Evolutionary conservation across 2,329 filamentous ascomycete species (phyloP).

Genomic region (Colletotrichum sp.): DNA sequence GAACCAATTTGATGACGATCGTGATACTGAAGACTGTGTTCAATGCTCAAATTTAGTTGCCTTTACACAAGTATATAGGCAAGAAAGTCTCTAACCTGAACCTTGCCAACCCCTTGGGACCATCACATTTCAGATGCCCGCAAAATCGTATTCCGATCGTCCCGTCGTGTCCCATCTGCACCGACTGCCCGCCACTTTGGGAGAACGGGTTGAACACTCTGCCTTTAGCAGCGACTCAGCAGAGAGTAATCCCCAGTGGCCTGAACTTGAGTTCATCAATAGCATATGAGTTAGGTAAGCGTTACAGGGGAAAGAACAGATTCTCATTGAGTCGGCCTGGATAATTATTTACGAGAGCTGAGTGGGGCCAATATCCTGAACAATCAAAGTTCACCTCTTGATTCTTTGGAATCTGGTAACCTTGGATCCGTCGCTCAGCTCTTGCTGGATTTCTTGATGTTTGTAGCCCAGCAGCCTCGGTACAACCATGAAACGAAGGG

Average conservation of each 20-base stretch:
- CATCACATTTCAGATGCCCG: neutral
- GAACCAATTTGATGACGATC: neutral
- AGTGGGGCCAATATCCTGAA: neutral
- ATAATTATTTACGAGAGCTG: neutral
- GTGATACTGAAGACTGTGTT: neutral
- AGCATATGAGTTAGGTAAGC: neutral
- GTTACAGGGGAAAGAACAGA: neutral
- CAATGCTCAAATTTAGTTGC: neutral
- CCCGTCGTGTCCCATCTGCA: neutral
- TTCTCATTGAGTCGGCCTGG: neutral
- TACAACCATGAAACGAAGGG: neutral
- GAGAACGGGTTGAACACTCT: neutral
- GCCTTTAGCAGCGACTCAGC: neutral
- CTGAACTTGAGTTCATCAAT: neutral
- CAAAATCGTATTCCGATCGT: neutral
- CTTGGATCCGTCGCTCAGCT: conserved; percentile 12
- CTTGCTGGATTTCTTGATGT: conserved; percentile 1
- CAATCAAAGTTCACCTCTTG: neutral
- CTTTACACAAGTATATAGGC: neutral
- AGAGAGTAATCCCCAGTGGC: neutral
- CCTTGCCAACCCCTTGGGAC: neutral
- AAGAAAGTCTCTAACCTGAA: neutral
- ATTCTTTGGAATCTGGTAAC: conserved; percentile 13
- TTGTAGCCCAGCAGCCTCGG: conserved; percentile 1
- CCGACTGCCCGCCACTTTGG: neutral